A percentile compares a stretch with the other conserved stretches of the same genome.
Evolutionary conservation across 768 basidiomycete species (phyloP).

Genomic region (Tulasnella sp.): DNA sequence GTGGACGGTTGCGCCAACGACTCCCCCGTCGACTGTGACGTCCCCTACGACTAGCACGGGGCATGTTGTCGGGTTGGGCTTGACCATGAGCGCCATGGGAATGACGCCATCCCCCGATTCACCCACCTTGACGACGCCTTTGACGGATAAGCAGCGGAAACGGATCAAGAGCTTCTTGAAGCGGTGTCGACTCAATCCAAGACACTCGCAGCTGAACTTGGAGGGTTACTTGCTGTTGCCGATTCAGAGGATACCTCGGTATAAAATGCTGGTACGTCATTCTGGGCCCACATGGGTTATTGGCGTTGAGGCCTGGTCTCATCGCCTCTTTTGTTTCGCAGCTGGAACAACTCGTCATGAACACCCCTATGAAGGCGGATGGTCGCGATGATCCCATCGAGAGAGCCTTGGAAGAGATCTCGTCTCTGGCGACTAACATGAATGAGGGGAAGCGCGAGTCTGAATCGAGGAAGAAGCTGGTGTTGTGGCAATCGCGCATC

Average conservation of each 20-base stretch:
- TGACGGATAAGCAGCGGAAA: constrained; percentile 74
- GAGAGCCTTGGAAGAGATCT: constrained; percentile 76
- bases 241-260: constrained; percentile 95
- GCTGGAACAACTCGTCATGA: constrained; percentile 79
- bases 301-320: not conserved
- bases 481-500: constrained; percentile 85
- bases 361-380: constrained; percentile 71
- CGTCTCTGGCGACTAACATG: constrained; percentile 84
- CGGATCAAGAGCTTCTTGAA: constrained; percentile 84
- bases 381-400: constrained; percentile 76
- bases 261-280: constrained; percentile 76
- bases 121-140: constrained; percentile 17
- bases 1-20: constrained; percentile 45
- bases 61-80: constrained; percentile 49
- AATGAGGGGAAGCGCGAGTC: constrained; percentile 97
- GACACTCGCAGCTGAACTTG: constrained; percentile 86
- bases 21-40: constrained; percentile 29
- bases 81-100: constrained; percentile 38
- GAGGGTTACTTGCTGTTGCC: constrained; percentile 92
- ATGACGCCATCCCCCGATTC: constrained; percentile 13
- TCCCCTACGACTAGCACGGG: constrained; percentile 53
- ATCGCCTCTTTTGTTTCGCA: constrained; percentile 24
- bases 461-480: constrained; percentile 82
- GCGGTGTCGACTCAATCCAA: constrained; percentile 77
- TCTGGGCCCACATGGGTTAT: constrained; percentile 1